Conservation (phyloP, 2,329 filamentous ascomycete genomes). For the Epichloe uncinata region DNA sequence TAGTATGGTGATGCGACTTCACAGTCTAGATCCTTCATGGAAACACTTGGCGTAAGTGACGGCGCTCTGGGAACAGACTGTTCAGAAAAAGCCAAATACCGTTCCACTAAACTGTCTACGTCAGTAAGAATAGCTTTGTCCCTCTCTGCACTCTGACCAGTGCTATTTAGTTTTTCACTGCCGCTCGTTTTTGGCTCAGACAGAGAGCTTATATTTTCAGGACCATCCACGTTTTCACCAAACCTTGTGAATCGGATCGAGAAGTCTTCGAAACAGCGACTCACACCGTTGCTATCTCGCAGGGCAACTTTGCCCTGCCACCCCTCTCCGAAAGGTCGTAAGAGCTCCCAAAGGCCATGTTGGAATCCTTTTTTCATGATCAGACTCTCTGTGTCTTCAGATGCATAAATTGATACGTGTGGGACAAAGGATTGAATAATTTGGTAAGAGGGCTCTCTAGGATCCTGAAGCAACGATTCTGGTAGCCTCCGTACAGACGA, state of each 20-base stretch:
- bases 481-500: conserved; percentile 30
- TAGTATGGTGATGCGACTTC: conserved; percentile 65
- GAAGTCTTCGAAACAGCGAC: conserved; percentile 77
- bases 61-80: conserved; percentile 29
- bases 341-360: conserved; percentile 67
- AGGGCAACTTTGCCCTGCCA: conserved; percentile 81
- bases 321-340: conserved; percentile 82
- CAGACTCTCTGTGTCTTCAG: conserved; percentile 70
- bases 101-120: conserved; percentile 68
- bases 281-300: conserved; percentile 76
- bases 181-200: conserved; percentile 21
- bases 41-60: conserved; percentile 24
- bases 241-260: conserved; percentile 73
- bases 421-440: conserved; percentile 81
- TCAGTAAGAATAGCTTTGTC: conserved; percentile 36
- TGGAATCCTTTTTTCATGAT: conserved; percentile 73
- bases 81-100: conserved; percentile 67
- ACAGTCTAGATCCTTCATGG: conserved; percentile 28
- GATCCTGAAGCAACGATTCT: conserved; percentile 29
- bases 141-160: conserved; percentile 15
- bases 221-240: conserved; percentile 41
- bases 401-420: conserved; percentile 77
- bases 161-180: conserved; percentile 18
- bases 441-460: conserved; percentile 46
- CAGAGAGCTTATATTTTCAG: conserved; percentile 25